These are phyloP conservation scores for Rubia tinctorum DNA, from an alignment of 305 asterid species.

Conservation along the genomic window DNA sequence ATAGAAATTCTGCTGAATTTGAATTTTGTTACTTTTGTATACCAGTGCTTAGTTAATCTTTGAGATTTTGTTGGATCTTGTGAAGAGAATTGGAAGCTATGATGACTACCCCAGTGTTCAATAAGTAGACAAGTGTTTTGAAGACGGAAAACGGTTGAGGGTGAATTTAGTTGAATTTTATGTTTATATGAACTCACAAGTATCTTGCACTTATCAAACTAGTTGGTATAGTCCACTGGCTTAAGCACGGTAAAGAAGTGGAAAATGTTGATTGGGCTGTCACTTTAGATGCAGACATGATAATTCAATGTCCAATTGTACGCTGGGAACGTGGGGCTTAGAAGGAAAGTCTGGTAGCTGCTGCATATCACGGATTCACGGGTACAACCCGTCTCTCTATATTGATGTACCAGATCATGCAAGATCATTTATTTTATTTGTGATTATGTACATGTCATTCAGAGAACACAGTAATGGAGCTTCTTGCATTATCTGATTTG, in stretches of 20 bases:
- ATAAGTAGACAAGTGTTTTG: too few species aligned
- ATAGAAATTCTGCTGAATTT: too few species aligned
- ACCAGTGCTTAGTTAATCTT: too few species aligned
- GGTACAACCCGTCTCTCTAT: constrained; percentile 38
- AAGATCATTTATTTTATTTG: neutral
- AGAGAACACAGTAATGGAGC: too few species aligned
- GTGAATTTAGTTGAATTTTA: neutral
- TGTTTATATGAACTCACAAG: constrained; percentile 34
- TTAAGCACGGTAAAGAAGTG: constrained; percentile 77
- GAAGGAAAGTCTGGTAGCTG: constrained; percentile 87
- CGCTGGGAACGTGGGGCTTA: constrained; percentile 99
- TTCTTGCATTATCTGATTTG: too few species aligned
- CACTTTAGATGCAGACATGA: constrained; percentile 89
- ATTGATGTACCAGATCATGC: too few species aligned
- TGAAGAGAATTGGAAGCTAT: too few species aligned
- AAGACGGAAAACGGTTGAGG: too few species aligned
- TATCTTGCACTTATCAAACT: constrained; percentile 96
- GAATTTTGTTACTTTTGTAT: too few species aligned
- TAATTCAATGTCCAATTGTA: constrained; percentile 80
- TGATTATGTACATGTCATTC: too few species aligned
- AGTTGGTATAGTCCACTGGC: constrained; percentile 94
- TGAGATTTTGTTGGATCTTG: too few species aligned
- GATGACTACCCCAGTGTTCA: too few species aligned
- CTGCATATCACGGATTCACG: constrained; percentile 96
- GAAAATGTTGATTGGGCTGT: constrained; percentile 96